phyloP scores from a whole-genome alignment of 148 eudicot genomes.

The Vaccinium macrocarpon region DNA sequence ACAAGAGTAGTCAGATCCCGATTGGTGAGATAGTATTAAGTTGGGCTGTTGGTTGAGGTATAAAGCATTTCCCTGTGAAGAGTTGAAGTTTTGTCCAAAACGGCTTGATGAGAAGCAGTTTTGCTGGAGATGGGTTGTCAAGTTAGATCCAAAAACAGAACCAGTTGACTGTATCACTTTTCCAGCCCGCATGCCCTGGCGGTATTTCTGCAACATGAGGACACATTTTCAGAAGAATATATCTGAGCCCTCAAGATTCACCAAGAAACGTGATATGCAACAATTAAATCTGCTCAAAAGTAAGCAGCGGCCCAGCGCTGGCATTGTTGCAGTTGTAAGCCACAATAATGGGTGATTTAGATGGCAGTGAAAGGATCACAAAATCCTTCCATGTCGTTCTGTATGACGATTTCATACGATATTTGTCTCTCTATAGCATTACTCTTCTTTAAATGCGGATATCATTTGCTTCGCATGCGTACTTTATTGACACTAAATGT shows the following conservation, averaged over 20 bases:
- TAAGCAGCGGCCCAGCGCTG: not conserved
- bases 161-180: slow-evolving; percentile 6
- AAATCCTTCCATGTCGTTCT: not conserved
- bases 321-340: not conserved
- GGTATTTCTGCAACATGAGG: slow-evolving; percentile 32
- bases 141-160: slow-evolving; percentile 1
- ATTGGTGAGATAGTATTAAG: not conserved
- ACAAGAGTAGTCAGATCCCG: not conserved
- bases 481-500: not conserved
- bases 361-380: not conserved
- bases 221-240: not conserved
- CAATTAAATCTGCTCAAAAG: not conserved
- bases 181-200: slow-evolving; percentile 20
- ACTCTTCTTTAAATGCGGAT: not conserved
- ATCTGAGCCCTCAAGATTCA: not conserved
- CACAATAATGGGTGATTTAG: not conserved
- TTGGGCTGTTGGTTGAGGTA: not conserved
- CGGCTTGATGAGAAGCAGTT: slow-evolving; percentile 12
- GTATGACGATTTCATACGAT: not conserved
- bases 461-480: not conserved
- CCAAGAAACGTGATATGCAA: not conserved
- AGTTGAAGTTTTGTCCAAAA: not conserved
- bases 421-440: not conserved
- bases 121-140: not conserved
- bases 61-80: not conserved